Base-by-base conservation (phyloP, 169 alveolate genomes). In the Eimeria necatrix region DNA sequence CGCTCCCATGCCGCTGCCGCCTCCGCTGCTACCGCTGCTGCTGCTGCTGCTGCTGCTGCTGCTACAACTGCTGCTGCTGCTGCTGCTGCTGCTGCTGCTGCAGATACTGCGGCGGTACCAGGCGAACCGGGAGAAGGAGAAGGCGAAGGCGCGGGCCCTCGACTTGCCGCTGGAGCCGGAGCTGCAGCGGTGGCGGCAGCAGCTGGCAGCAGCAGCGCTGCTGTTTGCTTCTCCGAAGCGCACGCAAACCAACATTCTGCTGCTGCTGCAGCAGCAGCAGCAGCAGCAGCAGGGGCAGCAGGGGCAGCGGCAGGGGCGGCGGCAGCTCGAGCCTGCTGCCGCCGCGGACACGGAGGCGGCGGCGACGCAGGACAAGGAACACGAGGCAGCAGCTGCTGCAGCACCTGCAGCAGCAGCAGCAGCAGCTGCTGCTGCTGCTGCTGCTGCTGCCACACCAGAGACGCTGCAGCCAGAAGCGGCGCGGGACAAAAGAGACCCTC, bases 101-200 rank as follows among this genome's bases (percentile, higher is more conserved):
- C 78, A 84, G 91, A 59, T 84, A 18, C 78, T 84, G 59, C 73
- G 91, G 20, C 49, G 53, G 59, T 84, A 24, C 78, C 84, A 88
- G 26, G 94, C 94, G 56, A 64, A 88, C 32, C 60, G 94, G 16
- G 94, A 88, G 18, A 61, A 76, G 41, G 94, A 88, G 22, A 64
- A 48, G 18, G 86, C 68, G 94, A 88, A 88, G 84, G 48, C 70
- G 10, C 64, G 94, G 16, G 86, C 18, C 41, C 85, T 20, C 41
- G 94, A 88, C 32, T 52, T 71, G 24, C 94, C 94, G 20, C 86
- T 22, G 59, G 94, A 88, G 84, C 20, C 56, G 73, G 91, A 51
- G 6, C 18, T 52, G 24, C 48, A 32, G 24, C 14, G 78, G n/a
- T 52, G 91, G 22, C 22, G 49, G 12, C 83, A n/a, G 51, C 16